phyloP scores from a whole-genome alignment of 2,329 filamentous ascomycete genomes.

The Neonectria coccinea region DNA sequence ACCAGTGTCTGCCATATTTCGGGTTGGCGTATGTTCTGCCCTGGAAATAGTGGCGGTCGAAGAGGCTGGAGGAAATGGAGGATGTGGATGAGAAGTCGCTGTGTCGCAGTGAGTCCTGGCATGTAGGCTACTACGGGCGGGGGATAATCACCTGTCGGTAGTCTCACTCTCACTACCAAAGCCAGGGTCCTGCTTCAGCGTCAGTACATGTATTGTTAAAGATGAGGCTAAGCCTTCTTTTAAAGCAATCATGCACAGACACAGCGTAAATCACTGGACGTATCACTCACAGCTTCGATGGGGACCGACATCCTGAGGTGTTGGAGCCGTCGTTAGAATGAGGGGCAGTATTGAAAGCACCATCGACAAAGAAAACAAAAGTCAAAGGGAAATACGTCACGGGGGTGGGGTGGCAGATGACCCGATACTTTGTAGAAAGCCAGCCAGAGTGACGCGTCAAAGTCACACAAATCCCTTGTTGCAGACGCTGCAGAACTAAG shows the following conservation, averaged over 20 bases:
- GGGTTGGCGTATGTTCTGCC: slow-evolving; percentile 40
- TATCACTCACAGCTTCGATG: not conserved
- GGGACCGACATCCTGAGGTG: not conserved
- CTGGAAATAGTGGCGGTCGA: slow-evolving; percentile 39
- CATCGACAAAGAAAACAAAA: not conserved
- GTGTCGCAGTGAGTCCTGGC: not conserved
- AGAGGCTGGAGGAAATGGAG: slow-evolving; percentile 41
- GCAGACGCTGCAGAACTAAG: not conserved
- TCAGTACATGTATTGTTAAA: not conserved
- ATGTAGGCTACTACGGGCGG: not conserved
- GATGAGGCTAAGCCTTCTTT: not conserved
- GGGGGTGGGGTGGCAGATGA: not conserved
- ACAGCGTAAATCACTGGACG: not conserved
- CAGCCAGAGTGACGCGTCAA: no score
- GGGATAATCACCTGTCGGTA: not conserved
- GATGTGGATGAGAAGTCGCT: slow-evolving; percentile 36
- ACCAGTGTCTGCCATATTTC: slow-evolving; percentile 44
- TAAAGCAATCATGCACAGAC: not conserved
- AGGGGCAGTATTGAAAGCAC: not conserved
- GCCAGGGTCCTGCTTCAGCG: not conserved
- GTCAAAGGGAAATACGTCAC: not conserved
- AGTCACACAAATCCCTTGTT: no score
- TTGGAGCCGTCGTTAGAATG: not conserved
- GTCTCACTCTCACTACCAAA: not conserved
- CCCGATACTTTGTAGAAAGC: not conserved